Percentiles rank a stretch among this genome's conserved stretches.
phyloP scores from a whole-genome alignment of 257 asterid species.

The Solanum paucissectum region DNA sequence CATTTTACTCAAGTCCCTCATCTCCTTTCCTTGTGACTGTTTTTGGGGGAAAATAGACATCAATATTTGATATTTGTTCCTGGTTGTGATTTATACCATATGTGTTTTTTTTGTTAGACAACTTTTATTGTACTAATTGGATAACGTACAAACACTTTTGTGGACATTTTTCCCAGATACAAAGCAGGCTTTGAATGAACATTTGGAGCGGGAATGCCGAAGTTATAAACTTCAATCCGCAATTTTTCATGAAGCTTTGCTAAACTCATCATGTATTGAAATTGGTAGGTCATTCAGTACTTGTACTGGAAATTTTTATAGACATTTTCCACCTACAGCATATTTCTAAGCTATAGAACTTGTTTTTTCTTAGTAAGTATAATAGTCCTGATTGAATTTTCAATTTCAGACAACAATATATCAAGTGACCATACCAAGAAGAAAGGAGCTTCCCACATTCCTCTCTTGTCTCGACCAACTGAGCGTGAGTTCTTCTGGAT shows the following conservation, averaged over 20 bases:
- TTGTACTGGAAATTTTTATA: neutral
- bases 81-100: neutral
- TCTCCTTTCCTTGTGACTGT: neutral
- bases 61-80: neutral
- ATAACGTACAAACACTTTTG: constrained; percentile 1
- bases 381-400: neutral
- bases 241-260: constrained; percentile 66
- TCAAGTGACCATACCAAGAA: constrained; percentile 31
- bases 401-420: constrained; percentile 38
- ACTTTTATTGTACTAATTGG: neutral
- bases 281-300: constrained; percentile 10
- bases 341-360: neutral
- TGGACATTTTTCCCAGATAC: constrained; percentile 43
- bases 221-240: constrained; percentile 65
- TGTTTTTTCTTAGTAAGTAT: neutral
- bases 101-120: neutral
- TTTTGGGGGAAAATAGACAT: neutral
- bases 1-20: neutral
- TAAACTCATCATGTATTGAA: constrained; percentile 27
- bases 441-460: constrained; percentile 55
- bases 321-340: neutral
- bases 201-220: constrained; percentile 67
- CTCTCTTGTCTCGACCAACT: constrained; percentile 61
- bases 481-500: constrained; percentile 59
- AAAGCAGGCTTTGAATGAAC: constrained; percentile 45